These are phyloP conservation scores for Abortiporus biennis DNA, from an alignment of 1,284 basidiomycete species.

Conservation along the genomic window DNA sequence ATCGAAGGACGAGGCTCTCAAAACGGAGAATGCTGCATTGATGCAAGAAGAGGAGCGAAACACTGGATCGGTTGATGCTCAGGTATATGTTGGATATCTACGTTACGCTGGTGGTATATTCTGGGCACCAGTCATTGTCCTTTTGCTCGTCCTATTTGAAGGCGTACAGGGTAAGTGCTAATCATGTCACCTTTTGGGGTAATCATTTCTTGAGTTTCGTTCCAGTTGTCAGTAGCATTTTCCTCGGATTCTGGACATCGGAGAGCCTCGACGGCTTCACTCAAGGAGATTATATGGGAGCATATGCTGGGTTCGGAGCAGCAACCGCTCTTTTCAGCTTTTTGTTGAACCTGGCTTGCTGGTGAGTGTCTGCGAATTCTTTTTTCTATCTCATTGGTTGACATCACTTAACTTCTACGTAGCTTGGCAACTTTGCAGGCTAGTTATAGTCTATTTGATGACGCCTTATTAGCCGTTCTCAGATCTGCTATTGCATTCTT, in stretches of 20 bases:
- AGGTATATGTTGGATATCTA: slow-evolving; percentile 33
- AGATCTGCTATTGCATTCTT: slow-evolving; percentile 73
- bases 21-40: slow-evolving; percentile 13
- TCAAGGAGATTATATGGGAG: slow-evolving; percentile 60
- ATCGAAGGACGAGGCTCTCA: slow-evolving; percentile 6
- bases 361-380: slow-evolving; percentile 28
- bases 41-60: slow-evolving; percentile 33
- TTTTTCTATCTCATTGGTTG: neutral
- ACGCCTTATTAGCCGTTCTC: slow-evolving; percentile 50
- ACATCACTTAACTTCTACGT: neutral
- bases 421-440: slow-evolving; percentile 56
- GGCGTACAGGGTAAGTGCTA: slow-evolving; percentile 23
- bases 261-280: slow-evolving; percentile 36
- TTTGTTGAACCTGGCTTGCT: slow-evolving; percentile 45
- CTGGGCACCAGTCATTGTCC: slow-evolving; percentile 32
- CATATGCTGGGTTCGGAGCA: slow-evolving; percentile 58
- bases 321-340: slow-evolving; percentile 53
- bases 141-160: slow-evolving; percentile 21
- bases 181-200: neutral
- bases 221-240: slow-evolving; percentile 32
- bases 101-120: slow-evolving; percentile 41
- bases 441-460: slow-evolving; percentile 55
- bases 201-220: neutral
- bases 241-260: slow-evolving; percentile 35
- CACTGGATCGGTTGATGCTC: slow-evolving; percentile 25